Base-by-base conservation (phyloP, 2,329 filamentous ascomycete genomes). In the Cladosporium austrohemisphaericum region DNA sequence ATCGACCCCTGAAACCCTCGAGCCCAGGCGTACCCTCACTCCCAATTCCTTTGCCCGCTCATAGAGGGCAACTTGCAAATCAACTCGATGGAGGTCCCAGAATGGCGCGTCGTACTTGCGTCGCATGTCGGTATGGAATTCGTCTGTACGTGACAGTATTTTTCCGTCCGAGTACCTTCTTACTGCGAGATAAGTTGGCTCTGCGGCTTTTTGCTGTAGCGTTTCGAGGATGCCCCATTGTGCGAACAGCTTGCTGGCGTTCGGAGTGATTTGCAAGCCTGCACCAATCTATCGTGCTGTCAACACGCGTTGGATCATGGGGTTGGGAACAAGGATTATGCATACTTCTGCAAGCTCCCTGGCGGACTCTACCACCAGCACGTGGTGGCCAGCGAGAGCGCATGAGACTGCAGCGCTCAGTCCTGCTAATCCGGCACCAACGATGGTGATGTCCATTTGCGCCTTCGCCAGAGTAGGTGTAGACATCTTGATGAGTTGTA, bases 81-180 rank as follows among this genome's bases (percentile, higher is more conserved):
- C 81, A 2, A 79, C 79, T 2, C 82, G 76, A 60, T 85, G 81
- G n/a, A 83, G 61, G 45, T 81, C 77, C 31, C 76, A 66, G 55
- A 82, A 83, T 0, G 80, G 80, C 0, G 78, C 75, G 10, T 67
- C 68, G 55, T 84, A 84, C 52, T 76, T 77, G 3, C 63, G 60
- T 5, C 73, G 71, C 49, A 81, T 80, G 18, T 77, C 76, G 18
- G 68, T 60, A 52, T 77, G 64, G 51, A 81, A 84, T n/a, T 70
- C 56, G 1, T 71, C 64, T 26, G 82, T 76, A 10, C 73, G 64
- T 0, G 76, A 76, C 1, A 82, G 64, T 0, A 75, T 38, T 49
- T 69, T 67, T 16, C 65, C 62, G 13, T 75, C 4, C n/a, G 74
- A 69, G 60, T 79, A 84, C 16, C 77, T 69, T 50, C 76, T 73